phyloP scores from a whole-genome alignment of 1,284 basidiomycete species.

The Malassezia restricta region DNA sequence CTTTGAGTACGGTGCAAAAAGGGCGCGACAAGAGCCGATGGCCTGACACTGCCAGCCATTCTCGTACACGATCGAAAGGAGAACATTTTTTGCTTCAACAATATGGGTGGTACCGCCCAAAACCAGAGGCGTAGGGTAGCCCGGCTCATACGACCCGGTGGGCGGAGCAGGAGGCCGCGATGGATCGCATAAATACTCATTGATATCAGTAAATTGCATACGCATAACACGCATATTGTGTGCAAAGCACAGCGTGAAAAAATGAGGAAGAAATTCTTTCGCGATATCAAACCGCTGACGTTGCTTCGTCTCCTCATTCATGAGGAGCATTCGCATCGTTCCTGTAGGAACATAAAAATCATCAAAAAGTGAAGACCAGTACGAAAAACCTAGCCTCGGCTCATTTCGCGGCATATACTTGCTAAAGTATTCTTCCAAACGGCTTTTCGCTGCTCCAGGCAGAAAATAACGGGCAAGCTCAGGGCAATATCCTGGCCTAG shows the following conservation, averaged over 20 bases:
- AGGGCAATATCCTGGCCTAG: background rate
- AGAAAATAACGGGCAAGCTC: background rate
- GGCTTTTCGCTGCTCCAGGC: background rate
- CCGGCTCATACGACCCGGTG: background rate
- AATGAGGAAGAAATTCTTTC: conserved; percentile 3
- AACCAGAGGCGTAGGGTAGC: conserved; percentile 3
- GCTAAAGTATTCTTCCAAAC: background rate
- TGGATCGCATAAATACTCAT: conserved; percentile 5
- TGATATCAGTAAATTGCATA: conserved; percentile 3
- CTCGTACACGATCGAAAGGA: conserved; percentile 6
- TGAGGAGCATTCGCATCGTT: background rate
- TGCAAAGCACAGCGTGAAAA: conserved; percentile 5
- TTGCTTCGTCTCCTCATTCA: conserved; percentile 4
- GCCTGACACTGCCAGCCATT: conserved; percentile 20
- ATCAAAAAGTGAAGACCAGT: background rate
- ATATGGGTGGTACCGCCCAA: conserved; percentile 10
- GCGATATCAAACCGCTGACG: conserved; percentile 6
- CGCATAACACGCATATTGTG: conserved; percentile 2
- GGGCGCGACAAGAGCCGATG: conserved; percentile 8
- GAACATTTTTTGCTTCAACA: conserved; percentile 13
- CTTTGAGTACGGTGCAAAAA: conserved; percentile 8
- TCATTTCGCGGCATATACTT: background rate
- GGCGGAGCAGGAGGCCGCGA: conserved; percentile 5
- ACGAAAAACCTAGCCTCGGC: background rate
- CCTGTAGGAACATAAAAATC: conserved; percentile 1